A percentile compares a stretch with the other conserved stretches of the same genome.
phyloP scores from a whole-genome alignment of 1,284 basidiomycete genomes.

The Moesziomyces aphidis region DNA sequence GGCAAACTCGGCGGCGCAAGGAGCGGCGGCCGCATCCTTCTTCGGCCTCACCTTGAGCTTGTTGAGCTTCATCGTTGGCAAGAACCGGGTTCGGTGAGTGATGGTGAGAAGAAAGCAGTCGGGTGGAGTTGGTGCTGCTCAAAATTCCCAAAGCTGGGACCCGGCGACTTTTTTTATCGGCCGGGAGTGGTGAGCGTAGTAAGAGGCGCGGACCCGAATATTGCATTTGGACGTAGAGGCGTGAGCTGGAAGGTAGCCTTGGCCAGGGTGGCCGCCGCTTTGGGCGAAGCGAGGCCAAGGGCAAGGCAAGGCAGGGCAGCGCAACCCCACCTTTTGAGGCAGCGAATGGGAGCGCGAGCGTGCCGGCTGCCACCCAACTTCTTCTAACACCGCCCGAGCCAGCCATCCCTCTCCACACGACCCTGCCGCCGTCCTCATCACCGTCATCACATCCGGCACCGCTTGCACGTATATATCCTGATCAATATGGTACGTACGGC shows the following conservation, averaged over 20 bases:
- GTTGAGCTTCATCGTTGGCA: slow-evolving; percentile 59
- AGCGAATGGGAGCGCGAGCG: slow-evolving; percentile 9
- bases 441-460: neutral
- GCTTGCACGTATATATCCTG: neutral
- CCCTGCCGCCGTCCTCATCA: neutral
- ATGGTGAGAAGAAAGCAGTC: slow-evolving; percentile 11
- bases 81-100: neutral
- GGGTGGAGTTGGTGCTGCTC: slow-evolving; percentile 5
- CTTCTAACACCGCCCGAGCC: slow-evolving; percentile 2
- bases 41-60: slow-evolving; percentile 71
- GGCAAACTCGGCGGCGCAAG: slow-evolving; percentile 81
- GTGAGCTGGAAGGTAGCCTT: slow-evolving; percentile 29
- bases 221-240: slow-evolving; percentile 11
- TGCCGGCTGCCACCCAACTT: slow-evolving; percentile 8
- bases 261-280: neutral
- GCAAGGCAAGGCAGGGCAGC: no score
- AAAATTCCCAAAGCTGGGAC: slow-evolving; percentile 7
- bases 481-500: slow-evolving; percentile 22
- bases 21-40: slow-evolving; percentile 76
- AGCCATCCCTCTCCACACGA: neutral
- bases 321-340: neutral
- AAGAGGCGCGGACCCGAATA: slow-evolving; percentile 17
- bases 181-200: slow-evolving; percentile 11
- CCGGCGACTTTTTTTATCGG: slow-evolving; percentile 1
- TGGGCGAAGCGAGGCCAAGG: neutral